phyloP scores from a whole-genome alignment of 345 rosid genomes.

The Physaria fendleri region DNA sequence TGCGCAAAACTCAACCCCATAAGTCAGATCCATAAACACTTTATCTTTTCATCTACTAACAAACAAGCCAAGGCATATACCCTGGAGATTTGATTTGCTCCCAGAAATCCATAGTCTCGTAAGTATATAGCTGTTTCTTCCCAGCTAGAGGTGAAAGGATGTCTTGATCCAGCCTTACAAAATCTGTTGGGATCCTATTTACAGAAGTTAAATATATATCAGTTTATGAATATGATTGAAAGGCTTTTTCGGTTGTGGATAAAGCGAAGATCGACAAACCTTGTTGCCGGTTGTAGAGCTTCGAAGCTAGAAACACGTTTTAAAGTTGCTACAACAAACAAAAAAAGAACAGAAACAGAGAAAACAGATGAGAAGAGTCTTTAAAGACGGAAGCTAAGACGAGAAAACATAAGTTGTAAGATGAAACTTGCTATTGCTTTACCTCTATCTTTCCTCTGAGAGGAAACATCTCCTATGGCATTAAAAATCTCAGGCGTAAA shows the following conservation, averaged over 20 bases:
- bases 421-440: constrained; percentile 1
- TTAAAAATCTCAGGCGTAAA: constrained; percentile 74
- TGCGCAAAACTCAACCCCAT: constrained; percentile 32
- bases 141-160: constrained; percentile 95
- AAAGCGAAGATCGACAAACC: constrained; percentile 31
- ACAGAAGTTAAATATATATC: constrained; percentile 5
- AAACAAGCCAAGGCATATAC: constrained; percentile 35
- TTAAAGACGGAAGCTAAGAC: neutral
- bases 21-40: constrained; percentile 4
- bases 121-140: constrained; percentile 72
- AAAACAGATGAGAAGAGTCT: constrained; percentile 1
- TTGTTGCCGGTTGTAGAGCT: constrained; percentile 79
- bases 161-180: constrained; percentile 87
- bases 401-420: constrained; percentile 1
- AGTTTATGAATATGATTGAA: constrained; percentile 4
- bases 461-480: constrained; percentile 63
- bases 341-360: constrained; percentile 7
- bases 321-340: constrained; percentile 50
- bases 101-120: constrained; percentile 90
- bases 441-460: constrained; percentile 74
- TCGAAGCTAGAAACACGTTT: constrained; percentile 89
- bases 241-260: neutral
- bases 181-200: constrained; percentile 62
- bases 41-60: neutral
- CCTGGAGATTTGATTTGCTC: constrained; percentile 97